Base-by-base conservation (phyloP, 805 yeast species). In the Blastobotrys chiropterorum region DNA sequence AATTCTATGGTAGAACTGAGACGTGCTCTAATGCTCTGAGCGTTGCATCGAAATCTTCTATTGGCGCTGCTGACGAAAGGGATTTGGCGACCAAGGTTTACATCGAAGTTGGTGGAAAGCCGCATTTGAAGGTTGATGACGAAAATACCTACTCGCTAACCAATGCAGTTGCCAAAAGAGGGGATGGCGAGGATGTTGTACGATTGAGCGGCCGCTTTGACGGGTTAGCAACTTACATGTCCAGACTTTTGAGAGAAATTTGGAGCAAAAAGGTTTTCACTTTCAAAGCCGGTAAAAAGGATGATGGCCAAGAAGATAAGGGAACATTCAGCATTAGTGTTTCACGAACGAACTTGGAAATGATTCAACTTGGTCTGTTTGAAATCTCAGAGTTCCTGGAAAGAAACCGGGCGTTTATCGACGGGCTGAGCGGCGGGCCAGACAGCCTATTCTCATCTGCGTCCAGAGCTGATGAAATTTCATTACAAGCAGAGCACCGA, bases 141-240 rank as follows among this genome's bases (percentile, higher is more conserved):
- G 61, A 56, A 26, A 50, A 51, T 26, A 50, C 52, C 17, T 56
- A 42, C 42, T 42, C 50, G 2, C 17, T 50, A 26, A 49, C 42
- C 30, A 16, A n/a, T 19, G 44, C 45, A 19, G 44, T 39, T 8
- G 42, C 38, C 5, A 21, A 16, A 26, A 42, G 49, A 4, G 49
- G 49, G 30, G 14, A 14, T 17, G 43, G 30, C 22, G 51, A 30
- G 17, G 65, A 59, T 15, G 49, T 55, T 21, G 96, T 92, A n/a
- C 81, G 86, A 30, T 76, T 94, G 54, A 87, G 96, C 68, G 95
- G 96, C 59, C 75, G 97, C 59, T 90, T 90, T 61, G 90, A 88
- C 65, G 98, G 97, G 46, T 79, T 88, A 15, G 83, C 92, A 13
- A 75, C 89, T 21, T 78, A 90, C 53, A 73, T 90, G 31, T 78